A percentile compares a stretch with the other conserved stretches of the same genome.
Evolutionary conservation across 805 yeast species (phyloP).

Genomic region (Zygoascus biomembranicola): DNA sequence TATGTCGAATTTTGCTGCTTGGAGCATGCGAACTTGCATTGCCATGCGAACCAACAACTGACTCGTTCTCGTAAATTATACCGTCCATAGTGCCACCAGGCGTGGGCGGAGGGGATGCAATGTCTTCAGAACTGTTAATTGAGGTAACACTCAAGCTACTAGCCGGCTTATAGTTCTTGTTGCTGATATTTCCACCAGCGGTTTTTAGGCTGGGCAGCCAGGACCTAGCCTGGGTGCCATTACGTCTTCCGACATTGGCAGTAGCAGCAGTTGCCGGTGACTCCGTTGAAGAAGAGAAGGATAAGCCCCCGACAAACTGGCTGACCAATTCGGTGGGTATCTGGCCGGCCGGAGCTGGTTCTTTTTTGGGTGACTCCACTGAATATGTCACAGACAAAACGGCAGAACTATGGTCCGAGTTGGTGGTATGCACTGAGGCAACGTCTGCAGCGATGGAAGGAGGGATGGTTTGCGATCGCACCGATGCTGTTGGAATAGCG

Average conservation of each 20-base stretch:
- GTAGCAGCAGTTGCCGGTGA: not conserved
- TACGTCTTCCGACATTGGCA: not conserved
- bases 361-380: not conserved
- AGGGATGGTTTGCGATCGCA: not conserved
- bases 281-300: not conserved
- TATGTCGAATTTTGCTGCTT: not conserved
- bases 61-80: not conserved
- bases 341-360: too few species aligned
- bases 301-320: not conserved
- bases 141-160: not conserved
- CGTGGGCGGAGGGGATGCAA: not conserved
- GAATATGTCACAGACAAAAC: not conserved
- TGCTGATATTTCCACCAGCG: not conserved
- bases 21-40: not conserved
- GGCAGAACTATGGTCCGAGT: not conserved
- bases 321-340: not conserved
- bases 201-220: not conserved
- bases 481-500: not conserved
- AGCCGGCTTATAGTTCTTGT: not conserved
- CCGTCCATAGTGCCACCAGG: not conserved
- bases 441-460: not conserved
- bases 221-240: not conserved
- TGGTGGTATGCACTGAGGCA: not conserved
- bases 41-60: not conserved
- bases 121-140: not conserved